Evolutionary conservation across 139 green algal genomes (phyloP).

Genomic region (Chara braunii): DNA sequence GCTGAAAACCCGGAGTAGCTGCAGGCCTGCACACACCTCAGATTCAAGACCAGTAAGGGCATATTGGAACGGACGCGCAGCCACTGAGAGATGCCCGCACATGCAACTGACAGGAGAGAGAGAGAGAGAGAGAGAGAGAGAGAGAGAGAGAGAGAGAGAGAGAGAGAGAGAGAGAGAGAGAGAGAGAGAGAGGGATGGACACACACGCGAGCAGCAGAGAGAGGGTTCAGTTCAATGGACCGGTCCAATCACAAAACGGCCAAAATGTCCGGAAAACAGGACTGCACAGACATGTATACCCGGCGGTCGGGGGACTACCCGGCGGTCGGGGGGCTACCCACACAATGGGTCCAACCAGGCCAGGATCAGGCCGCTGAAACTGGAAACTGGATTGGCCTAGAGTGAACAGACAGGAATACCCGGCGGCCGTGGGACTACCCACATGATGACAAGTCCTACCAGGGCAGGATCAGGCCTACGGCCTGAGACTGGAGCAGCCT

Average conservation of each 20-base stretch:
- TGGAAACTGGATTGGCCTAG: no score
- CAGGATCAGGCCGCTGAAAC: no score
- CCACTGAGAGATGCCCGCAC: background rate
- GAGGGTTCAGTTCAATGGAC: background rate
- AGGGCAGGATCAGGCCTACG: no score
- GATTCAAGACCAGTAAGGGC: background rate
- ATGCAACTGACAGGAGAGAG: background rate
- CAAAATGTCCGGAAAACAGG: no score
- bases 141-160: background rate
- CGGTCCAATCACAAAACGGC: background rate
- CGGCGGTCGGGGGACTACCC: no score
- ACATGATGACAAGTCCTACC: no score
- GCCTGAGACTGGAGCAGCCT: no score
- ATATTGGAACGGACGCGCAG: background rate
- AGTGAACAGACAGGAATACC: no score
- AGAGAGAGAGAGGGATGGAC: background rate
- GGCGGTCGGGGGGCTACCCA: no score
- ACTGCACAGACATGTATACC: no score
- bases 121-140: background rate
- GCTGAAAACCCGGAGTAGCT: background rate
- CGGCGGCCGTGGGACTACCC: no score
- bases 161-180: background rate
- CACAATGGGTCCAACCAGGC: no score
- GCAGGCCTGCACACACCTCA: slow-evolving; percentile 1
- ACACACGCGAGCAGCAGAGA: background rate